These are phyloP conservation scores for Hypoxylon trugodes DNA, from an alignment of 495 filamentous ascomycete genomes.

Conservation along the genomic window DNA sequence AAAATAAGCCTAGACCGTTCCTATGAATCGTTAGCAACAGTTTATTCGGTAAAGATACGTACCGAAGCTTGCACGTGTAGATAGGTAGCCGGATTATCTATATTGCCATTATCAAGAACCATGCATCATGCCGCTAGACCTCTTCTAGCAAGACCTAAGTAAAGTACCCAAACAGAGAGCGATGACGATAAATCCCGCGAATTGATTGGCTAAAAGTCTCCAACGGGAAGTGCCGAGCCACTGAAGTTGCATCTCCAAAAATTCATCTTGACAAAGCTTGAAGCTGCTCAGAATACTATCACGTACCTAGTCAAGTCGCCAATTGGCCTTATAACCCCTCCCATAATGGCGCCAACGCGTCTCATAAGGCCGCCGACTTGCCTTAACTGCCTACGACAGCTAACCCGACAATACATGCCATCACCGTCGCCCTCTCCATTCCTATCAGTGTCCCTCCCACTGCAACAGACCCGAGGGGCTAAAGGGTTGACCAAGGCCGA, in stretches of 20 bases:
- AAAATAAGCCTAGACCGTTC: too few species aligned
- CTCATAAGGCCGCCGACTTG: constrained; percentile 39
- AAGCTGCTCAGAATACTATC: neutral
- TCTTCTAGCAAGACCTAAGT: too few species aligned
- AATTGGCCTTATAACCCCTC: constrained; percentile 9
- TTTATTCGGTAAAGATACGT: too few species aligned
- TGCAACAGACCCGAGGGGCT: constrained; percentile 58
- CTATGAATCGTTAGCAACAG: too few species aligned
- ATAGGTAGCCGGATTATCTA: too few species aligned
- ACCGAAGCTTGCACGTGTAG: too few species aligned
- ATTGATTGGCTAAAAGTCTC: constrained; percentile 28
- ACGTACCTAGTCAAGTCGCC: neutral
- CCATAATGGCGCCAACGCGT: constrained; percentile 36
- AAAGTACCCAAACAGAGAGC: neutral
- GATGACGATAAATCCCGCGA: neutral
- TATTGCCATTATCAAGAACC: too few species aligned
- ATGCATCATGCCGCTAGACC: too few species aligned
- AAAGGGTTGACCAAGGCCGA: constrained; percentile 57
- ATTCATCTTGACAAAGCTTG: constrained; percentile 17
- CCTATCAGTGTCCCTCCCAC: constrained; percentile 11
- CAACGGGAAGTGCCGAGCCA: constrained; percentile 31
- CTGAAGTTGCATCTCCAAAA: constrained; percentile 20
- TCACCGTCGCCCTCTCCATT: constrained; percentile 12
- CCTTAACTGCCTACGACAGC: constrained; percentile 40
- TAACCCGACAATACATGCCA: constrained; percentile 35